phyloP scores from a whole-genome alignment of 148 eudicot species.

The Rhododendron griersonianum region DNA sequence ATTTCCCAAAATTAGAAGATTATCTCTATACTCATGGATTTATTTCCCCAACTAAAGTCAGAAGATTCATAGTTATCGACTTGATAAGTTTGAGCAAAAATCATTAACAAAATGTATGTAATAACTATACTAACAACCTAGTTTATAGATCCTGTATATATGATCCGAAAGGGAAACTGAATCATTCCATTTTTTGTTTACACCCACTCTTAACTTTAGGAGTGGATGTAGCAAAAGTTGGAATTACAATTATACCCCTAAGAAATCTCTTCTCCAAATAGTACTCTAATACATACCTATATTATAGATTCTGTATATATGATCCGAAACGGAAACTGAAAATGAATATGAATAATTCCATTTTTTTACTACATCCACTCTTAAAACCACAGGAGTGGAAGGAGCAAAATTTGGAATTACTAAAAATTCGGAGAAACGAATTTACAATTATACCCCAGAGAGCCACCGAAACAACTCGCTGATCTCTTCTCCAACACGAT shows the following conservation, averaged over 20 bases:
- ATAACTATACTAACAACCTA: background rate
- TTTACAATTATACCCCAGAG: slow-evolving; percentile 48
- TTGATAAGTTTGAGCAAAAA: no score
- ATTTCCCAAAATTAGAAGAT: background rate
- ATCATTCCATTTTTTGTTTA: slow-evolving; percentile 8
- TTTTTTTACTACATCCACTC: slow-evolving; percentile 13
- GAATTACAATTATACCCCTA: background rate
- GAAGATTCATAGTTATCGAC: background rate
- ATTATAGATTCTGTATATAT: background rate
- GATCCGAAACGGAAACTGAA: background rate
- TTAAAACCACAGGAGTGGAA: background rate
- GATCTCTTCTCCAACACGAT: slow-evolving; percentile 67
- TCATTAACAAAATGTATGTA: background rate
- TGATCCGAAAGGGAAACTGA: background rate
- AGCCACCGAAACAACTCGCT: slow-evolving; percentile 81
- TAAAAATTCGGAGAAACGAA: background rate
- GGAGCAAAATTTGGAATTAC: background rate
- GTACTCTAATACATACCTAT: background rate
- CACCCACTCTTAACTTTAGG: background rate
- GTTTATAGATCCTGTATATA: background rate
- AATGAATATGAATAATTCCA: background rate
- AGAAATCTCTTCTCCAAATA: background rate
- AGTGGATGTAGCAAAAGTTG: slow-evolving; percentile 4
- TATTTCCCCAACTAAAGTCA: background rate
- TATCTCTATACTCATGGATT: background rate